Evolutionary conservation across 1,284 basidiomycete species (phyloP), one percentile per base, ranked within the genome.

Genomic region (Grifola frondosa): DNA sequence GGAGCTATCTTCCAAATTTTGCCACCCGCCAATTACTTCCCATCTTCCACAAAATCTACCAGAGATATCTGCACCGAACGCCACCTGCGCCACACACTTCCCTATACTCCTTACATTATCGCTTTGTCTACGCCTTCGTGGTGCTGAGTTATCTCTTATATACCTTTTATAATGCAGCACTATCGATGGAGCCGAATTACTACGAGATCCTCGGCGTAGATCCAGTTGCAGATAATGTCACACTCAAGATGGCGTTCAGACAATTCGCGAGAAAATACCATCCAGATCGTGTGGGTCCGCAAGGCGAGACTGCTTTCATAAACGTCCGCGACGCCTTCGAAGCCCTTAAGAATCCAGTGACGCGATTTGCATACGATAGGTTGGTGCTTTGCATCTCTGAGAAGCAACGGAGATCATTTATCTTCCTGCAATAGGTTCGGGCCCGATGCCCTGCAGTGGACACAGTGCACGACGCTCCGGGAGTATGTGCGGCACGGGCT

Each of bases 341-440:
- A 60, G 81, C 82, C 1, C 64, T 95, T 23, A 88, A 81, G 46
- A 79, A 92, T 53, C 89, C 91, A 0, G 72, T 80, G 2, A 83
- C 84, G 45, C 69, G 91, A 34, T 93, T 90, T 67, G 91, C 91
- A 0, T 95, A 95, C 62, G 91, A 95, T 66, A 72, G 80, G 86
- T 84, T 44, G 43, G 74, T 36, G n/a, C 6, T 17, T 7, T 60
- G 3, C 8, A 22, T 28, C 12, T 10, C 4, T 30, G 8, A 15
- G 8, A 13, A 13, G 36, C 25, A 7, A 5, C 30, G 13, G 7
- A 7, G 35, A 24, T 24, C 40, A n/a, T 45, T 42, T 17, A 52
- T 23, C 39, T 47, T 31, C 45, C 26, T 2, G 32, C 9, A n/a
- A 17, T 49, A 77, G 89, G 46, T 94, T 94, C 57, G 91, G 91